phyloP scores from a whole-genome alignment of 2,329 filamentous ascomycete genomes.

The Arthrinium phaeospermum region DNA sequence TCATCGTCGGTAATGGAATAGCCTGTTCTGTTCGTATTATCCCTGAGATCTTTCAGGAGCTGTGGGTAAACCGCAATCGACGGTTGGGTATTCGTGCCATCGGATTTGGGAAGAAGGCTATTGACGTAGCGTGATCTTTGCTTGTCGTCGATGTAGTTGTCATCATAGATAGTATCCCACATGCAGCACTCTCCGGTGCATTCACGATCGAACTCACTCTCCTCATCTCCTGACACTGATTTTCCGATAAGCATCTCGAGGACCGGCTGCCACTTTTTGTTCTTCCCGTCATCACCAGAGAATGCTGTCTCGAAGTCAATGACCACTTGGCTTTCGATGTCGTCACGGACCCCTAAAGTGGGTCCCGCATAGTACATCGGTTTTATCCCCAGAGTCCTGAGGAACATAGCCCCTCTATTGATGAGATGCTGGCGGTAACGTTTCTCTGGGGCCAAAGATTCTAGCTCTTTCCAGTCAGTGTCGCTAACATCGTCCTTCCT shows the following conservation, averaged over 20 bases:
- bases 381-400: slow-evolving; percentile 21
- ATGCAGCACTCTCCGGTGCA: slow-evolving; percentile 23
- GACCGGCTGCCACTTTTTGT: slow-evolving; percentile 22
- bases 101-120: slow-evolving; percentile 18
- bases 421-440: slow-evolving; percentile 17
- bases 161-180: slow-evolving; percentile 21
- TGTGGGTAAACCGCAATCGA: slow-evolving; percentile 22
- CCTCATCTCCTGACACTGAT: not conserved
- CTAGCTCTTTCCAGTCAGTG: not conserved
- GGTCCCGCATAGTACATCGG: slow-evolving; percentile 36
- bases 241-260: slow-evolving; percentile 9
- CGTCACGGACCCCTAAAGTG: slow-evolving; percentile 29
- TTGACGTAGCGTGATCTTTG: slow-evolving; percentile 24
- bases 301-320: slow-evolving; percentile 36
- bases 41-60: not conserved
- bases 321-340: slow-evolving; percentile 38
- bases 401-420: slow-evolving; percentile 24
- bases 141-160: slow-evolving; percentile 25
- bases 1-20: slow-evolving; percentile 32
- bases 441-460: not conserved
- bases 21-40: not conserved
- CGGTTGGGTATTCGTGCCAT: slow-evolving; percentile 13
- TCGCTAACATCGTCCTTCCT: not conserved
- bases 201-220: not conserved
- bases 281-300: slow-evolving; percentile 20